Conservation (phyloP, 1,139 yeast genomes). For the Yamadazyma siamensis region DNA sequence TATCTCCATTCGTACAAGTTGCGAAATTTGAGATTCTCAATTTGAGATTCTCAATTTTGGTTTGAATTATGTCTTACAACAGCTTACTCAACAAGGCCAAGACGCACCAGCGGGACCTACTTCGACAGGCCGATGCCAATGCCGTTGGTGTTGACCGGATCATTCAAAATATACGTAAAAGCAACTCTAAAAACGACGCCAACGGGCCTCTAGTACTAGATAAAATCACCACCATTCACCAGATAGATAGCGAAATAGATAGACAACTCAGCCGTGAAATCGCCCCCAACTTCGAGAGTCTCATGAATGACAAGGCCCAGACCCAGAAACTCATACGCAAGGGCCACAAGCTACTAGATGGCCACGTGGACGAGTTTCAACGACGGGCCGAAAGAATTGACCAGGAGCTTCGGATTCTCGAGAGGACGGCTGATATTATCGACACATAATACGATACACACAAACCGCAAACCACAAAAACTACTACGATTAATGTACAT, state of each 20-base stretch:
- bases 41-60: too few species aligned
- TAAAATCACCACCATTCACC: slow-evolving; percentile 44
- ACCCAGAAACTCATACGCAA: slow-evolving; percentile 18
- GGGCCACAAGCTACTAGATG: slow-evolving; percentile 14
- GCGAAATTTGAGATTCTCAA: too few species aligned
- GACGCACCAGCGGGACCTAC: slow-evolving; percentile 25
- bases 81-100: slow-evolving; percentile 36
- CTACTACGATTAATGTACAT: too few species aligned
- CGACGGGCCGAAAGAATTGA: slow-evolving; percentile 41
- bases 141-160: too few species aligned
- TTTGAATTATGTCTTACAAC: too few species aligned
- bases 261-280: slow-evolving; percentile 30
- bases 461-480: too few species aligned
- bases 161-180: too few species aligned
- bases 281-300: slow-evolving; percentile 21
- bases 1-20: too few species aligned
- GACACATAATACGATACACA: too few species aligned
- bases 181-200: slow-evolving; percentile 24
- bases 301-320: slow-evolving; percentile 18
- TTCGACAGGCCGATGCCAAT: too few species aligned
- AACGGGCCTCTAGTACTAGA: slow-evolving; percentile 31
- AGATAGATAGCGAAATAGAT: slow-evolving; percentile 36
- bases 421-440: slow-evolving; percentile 26
- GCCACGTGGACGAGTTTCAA: slow-evolving; percentile 24
- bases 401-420: slow-evolving; percentile 47